Conservation (phyloP, 129 eudicot genomes). For the Helichrysum umbraculigerum region DNA sequence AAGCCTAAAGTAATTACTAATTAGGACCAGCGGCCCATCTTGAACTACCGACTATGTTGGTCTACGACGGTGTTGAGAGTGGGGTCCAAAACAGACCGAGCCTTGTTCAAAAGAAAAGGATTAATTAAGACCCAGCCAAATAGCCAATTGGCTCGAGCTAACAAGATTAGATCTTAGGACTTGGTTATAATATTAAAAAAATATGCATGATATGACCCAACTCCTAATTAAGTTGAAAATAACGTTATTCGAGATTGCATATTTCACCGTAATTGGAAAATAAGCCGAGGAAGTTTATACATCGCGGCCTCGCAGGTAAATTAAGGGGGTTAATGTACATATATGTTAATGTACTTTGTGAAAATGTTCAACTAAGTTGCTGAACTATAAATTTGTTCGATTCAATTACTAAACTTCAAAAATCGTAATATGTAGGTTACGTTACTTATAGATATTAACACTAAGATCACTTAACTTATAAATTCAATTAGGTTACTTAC, state of each 20-base stretch:
- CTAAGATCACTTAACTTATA: no score
- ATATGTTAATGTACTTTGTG: no score
- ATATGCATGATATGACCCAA: not conserved
- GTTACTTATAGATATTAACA: no score
- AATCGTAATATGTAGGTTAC: no score
- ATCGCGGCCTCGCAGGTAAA: no score
- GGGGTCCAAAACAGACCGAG: not conserved
- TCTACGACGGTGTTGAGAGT: not conserved
- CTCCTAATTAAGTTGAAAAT: no score
- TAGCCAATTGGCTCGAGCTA: not conserved
- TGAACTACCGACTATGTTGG: not conserved
- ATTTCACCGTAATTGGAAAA: conserved; percentile 32
- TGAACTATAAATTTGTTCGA: no score
- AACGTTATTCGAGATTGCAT: not conserved
- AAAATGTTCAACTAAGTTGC: no score
- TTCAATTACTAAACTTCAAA: no score
- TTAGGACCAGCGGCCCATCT: not conserved
- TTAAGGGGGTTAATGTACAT: no score
- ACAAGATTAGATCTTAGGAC: not conserved
- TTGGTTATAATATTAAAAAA: not conserved
- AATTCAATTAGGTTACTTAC: no score
- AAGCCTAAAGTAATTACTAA: not conserved
- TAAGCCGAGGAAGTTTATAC: conserved; percentile 35
- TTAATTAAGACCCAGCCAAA: not conserved
- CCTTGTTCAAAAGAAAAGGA: not conserved